Conservation (phyloP, 805 yeast species). For the Sungouiozyma ichnusensis region DNA sequence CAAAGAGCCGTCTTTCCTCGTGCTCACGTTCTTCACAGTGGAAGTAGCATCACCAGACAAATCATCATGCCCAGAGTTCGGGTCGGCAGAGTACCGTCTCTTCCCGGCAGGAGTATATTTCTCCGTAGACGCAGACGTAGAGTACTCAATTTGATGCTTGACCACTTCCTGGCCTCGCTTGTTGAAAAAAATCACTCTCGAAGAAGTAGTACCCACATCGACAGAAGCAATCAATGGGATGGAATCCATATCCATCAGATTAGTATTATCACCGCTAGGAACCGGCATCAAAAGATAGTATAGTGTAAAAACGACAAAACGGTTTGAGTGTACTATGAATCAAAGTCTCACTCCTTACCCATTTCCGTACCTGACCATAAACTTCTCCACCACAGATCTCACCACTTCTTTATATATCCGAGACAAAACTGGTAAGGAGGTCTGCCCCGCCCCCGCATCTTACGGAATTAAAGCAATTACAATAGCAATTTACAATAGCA, state of each 20-base stretch:
- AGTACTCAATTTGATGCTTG: slow-evolving; percentile 82
- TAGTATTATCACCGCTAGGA: neutral
- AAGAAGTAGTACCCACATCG: slow-evolving; percentile 88
- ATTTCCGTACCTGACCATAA: too few relatives aligned
- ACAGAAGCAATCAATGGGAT: slow-evolving; percentile 53
- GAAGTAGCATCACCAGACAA: slow-evolving; percentile 6
- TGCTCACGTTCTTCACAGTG: neutral
- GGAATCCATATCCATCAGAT: neutral
- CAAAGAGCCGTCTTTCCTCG: slow-evolving; percentile 4
- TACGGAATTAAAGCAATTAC: neutral
- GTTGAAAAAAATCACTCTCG: slow-evolving; percentile 75
- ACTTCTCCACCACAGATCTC: too few relatives aligned
- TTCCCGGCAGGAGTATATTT: slow-evolving; percentile 35
- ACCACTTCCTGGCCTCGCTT: slow-evolving; percentile 68
- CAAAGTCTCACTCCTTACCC: too few relatives aligned
- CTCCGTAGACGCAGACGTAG: slow-evolving; percentile 57
- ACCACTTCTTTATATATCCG: too few relatives aligned
- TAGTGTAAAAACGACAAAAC: too few relatives aligned
- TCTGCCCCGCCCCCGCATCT: neutral
- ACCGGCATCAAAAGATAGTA: too few relatives aligned
- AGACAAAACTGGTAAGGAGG: too few relatives aligned
- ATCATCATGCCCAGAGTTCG: neutral
- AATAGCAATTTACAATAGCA: too few relatives aligned
- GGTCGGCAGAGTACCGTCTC: slow-evolving; percentile 32
- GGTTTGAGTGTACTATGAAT: too few relatives aligned